These are phyloP conservation scores for Trypanosoma theileri DNA, from an alignment of 208 protist genomes.

Conservation along the genomic window DNA sequence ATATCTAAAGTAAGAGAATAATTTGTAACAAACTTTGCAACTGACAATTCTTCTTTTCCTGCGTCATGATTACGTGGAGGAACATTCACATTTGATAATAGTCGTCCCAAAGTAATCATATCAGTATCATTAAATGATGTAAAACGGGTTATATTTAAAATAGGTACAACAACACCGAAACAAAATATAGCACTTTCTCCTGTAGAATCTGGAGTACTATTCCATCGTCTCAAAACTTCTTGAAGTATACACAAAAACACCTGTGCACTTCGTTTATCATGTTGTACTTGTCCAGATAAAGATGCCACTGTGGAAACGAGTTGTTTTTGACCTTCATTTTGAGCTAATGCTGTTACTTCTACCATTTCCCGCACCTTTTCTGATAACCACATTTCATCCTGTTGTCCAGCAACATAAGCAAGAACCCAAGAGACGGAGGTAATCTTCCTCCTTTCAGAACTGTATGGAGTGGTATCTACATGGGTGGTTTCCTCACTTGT, in stretches of 20 bases:
- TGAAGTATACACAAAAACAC: constrained; percentile 33
- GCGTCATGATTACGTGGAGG: constrained; percentile 12
- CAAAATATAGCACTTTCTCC: constrained; percentile 25
- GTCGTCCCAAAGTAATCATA: constrained; percentile 19
- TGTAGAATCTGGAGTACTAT: constrained; percentile 15
- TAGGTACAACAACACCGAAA: constrained; percentile 27
- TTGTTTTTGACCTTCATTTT: constrained; percentile 26
- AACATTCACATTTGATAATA: constrained; percentile 16
- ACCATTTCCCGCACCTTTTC: constrained; percentile 26
- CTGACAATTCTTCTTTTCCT: constrained; percentile 12
- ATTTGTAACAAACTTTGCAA: constrained; percentile 29
- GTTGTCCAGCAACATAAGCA: constrained; percentile 22
- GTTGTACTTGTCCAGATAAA: constrained; percentile 23
- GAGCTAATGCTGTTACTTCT: constrained; percentile 5
- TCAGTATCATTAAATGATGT: constrained; percentile 26
- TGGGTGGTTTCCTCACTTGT: constrained; percentile 6
- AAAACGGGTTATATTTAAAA: constrained; percentile 31
- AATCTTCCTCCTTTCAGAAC: constrained; percentile 1
- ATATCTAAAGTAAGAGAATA: constrained; percentile 20
- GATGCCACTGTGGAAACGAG: constrained; percentile 32
- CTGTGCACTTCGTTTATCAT: constrained; percentile 20
- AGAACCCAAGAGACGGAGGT: constrained; percentile 14
- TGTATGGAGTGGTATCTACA: not conserved
- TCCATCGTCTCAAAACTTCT: constrained; percentile 28
- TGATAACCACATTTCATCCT: constrained; percentile 26